Conservation (phyloP, 495 filamentous ascomycete species). For the Cercophora samala region DNA sequence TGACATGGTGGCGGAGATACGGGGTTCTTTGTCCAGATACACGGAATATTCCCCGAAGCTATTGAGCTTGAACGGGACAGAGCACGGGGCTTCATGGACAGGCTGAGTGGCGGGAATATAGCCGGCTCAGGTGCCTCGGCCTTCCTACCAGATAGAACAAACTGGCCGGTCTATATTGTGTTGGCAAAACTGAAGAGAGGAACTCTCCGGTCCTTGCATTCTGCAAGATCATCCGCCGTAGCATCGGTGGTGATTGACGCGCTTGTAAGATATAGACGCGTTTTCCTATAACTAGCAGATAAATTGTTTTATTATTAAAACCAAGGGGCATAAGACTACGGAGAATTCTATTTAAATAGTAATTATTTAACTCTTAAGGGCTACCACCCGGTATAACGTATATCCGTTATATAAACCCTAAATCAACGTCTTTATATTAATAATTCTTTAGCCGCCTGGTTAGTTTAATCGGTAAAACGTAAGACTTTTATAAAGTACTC, state of each 20-base stretch:
- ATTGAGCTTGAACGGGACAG: neutral
- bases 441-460: neutral
- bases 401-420: no score
- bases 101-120: neutral
- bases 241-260: neutral
- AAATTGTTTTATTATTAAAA: neutral
- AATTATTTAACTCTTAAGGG: neutral
- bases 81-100: neutral
- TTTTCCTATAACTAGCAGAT: neutral
- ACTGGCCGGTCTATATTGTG: neutral
- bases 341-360: neutral
- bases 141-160: neutral
- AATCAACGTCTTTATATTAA: neutral
- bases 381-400: no score
- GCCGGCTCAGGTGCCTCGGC: neutral
- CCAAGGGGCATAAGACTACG: neutral
- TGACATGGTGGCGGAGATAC: neutral
- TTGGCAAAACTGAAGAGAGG: neutral
- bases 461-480: neutral
- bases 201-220: no score
- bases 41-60: neutral
- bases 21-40: neutral
- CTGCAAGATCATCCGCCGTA: neutral
- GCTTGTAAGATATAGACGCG: neutral
- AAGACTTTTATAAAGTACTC: no score